Evolutionary conservation across 805 yeast species (phyloP).

Genomic region (Wickerhamiella alocasiicola): DNA sequence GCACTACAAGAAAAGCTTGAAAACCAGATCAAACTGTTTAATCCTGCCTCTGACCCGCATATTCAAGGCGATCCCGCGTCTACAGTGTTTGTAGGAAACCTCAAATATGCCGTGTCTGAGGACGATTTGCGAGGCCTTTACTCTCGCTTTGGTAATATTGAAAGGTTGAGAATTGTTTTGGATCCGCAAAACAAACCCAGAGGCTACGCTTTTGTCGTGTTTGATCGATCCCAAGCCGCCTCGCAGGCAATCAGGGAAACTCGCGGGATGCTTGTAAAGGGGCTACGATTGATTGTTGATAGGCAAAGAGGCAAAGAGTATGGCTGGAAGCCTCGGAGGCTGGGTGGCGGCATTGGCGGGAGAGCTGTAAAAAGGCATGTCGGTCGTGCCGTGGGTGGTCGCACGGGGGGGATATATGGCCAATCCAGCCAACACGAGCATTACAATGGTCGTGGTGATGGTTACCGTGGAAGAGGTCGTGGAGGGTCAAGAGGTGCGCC

Average conservation of each 20-base stretch:
- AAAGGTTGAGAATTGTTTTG: slow-evolving; percentile 44
- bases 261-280: slow-evolving; percentile 40
- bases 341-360: slow-evolving; percentile 94
- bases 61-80: slow-evolving; percentile 58
- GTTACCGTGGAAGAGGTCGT: neutral
- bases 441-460: no score
- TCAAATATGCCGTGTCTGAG: slow-evolving; percentile 54
- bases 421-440: no score
- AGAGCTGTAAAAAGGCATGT: no score
- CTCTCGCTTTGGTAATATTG: slow-evolving; percentile 57
- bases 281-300: slow-evolving; percentile 37
- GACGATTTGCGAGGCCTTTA: slow-evolving; percentile 54
- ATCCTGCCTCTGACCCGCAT: slow-evolving; percentile 45
- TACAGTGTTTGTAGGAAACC: slow-evolving; percentile 67
- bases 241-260: slow-evolving; percentile 48
- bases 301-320: slow-evolving; percentile 30
- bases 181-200: slow-evolving; percentile 43
- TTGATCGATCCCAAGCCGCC: slow-evolving; percentile 47
- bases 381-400: no score
- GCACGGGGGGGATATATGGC: no score
- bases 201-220: slow-evolving; percentile 80
- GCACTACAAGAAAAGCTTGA: neutral
- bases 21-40: slow-evolving; percentile 12
- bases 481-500: slow-evolving; percentile 21
- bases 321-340: slow-evolving; percentile 31